These are phyloP conservation scores for Pilobolus umbonatus DNA, from an alignment of 192 early-diverging fungal species.

Conservation along the genomic window DNA sequence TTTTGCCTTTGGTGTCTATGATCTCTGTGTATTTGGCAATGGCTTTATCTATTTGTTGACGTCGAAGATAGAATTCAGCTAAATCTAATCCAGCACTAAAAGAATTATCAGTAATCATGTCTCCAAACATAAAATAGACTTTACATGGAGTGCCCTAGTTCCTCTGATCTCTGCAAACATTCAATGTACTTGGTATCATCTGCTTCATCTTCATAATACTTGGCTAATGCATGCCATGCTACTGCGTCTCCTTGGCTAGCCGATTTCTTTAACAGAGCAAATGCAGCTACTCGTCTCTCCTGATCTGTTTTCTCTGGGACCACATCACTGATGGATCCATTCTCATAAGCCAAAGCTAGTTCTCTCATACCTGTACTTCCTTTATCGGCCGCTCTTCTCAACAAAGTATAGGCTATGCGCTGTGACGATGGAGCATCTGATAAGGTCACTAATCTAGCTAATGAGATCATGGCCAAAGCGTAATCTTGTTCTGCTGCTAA, in stretches of 20 bases:
- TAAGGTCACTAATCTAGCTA: constrained; percentile 10
- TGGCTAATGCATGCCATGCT: constrained; percentile 27
- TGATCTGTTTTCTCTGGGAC: constrained; percentile 8
- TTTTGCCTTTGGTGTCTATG: not conserved
- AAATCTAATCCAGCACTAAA: constrained; percentile 19
- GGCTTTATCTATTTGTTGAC: constrained; percentile 12
- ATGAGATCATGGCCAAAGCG: constrained; percentile 18
- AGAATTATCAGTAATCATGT: not conserved
- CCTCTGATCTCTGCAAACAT: constrained; percentile 25
- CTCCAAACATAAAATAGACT: not conserved
- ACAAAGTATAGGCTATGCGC: constrained; percentile 15
- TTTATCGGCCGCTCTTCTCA: constrained; percentile 29
- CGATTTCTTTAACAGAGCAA: constrained; percentile 31
- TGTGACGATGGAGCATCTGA: not conserved
- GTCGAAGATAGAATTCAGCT: constrained; percentile 15
- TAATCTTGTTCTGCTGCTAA: constrained; percentile 19
- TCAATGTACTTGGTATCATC: constrained; percentile 29
- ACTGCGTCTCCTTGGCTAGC: constrained; percentile 21
- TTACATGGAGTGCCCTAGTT: constrained; percentile 27
- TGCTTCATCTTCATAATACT: constrained; percentile 35
- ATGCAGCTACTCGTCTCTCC: constrained; percentile 5
- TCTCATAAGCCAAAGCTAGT: constrained; percentile 30
- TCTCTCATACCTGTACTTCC: constrained; percentile 28
- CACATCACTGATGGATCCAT: constrained; percentile 16
- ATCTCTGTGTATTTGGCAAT: constrained; percentile 4